Evolutionary conservation across 345 rosid species (phyloP).

Genomic region (Boechera stricta): DNA sequence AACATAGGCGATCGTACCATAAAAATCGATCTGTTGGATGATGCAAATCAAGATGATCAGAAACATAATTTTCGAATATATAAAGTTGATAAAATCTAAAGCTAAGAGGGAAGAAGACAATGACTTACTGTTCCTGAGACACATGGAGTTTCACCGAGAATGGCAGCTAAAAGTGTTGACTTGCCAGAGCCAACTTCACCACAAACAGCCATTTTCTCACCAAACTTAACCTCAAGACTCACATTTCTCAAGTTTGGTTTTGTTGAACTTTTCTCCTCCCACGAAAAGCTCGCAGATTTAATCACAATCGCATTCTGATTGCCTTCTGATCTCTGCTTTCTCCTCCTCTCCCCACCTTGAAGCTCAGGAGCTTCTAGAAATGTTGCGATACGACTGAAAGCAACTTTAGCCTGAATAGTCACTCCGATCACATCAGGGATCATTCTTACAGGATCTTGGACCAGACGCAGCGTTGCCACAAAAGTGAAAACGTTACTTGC

Average conservation of each 20-base stretch:
- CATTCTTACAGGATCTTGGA: conserved; percentile 81
- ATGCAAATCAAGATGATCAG: conserved; percentile 5
- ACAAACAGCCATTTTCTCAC: conserved; percentile 85
- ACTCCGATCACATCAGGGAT: conserved; percentile 91
- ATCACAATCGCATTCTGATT: conserved; percentile 49
- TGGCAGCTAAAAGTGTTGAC: conserved; percentile 88
- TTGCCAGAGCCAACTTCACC: conserved; percentile 99
- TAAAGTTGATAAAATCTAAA: not conserved
- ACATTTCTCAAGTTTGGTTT: conserved; percentile 70
- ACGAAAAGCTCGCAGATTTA: conserved; percentile 71
- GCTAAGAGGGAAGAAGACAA: not conserved
- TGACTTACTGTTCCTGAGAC: conserved; percentile 70
- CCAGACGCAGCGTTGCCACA: conserved; percentile 85
- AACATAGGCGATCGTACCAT: conserved; percentile 84
- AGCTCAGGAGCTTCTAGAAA: conserved; percentile 95
- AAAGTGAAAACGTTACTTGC: conserved; percentile 94
- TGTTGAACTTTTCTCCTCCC: conserved; percentile 65
- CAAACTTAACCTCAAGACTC: conserved; percentile 59
- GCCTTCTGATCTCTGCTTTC: conserved; percentile 42
- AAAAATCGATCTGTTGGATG: conserved; percentile 64
- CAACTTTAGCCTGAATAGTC: conserved; percentile 88
- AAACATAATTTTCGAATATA: not conserved
- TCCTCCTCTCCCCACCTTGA: conserved; percentile 55
- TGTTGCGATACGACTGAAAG: conserved; percentile 72
- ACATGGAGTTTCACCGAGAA: conserved; percentile 86